Percentiles rank a stretch among this genome's conserved stretches.
phyloP scores from a whole-genome alignment of 495 filamentous ascomycete genomes.

The Tuber brumale region DNA sequence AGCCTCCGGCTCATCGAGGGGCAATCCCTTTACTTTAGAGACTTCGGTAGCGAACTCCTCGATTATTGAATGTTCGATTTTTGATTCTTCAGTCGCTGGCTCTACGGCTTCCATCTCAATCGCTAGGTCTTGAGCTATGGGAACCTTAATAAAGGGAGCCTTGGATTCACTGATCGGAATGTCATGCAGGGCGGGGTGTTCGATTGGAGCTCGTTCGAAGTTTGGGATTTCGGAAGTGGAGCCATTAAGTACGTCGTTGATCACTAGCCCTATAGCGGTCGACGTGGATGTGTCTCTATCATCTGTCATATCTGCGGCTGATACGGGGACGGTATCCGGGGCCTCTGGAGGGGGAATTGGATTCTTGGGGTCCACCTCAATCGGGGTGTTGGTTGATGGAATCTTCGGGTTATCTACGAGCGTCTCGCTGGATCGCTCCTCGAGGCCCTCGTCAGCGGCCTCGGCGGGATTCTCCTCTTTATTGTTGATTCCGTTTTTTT shows the following conservation, averaged over 20 bases:
- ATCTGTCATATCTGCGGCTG: not conserved
- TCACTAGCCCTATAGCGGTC: not conserved
- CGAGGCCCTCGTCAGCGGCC: not conserved
- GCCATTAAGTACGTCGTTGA: not conserved
- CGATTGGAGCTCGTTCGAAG: not conserved
- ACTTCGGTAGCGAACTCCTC: not conserved
- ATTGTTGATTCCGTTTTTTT: slow-evolving; percentile 1
- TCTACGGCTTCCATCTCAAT: not conserved
- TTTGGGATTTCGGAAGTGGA: not conserved
- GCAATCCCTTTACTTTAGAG: not conserved
- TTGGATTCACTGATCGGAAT: not conserved
- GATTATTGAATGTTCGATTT: not conserved
- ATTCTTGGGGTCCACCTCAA: not conserved
- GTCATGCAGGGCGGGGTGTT: not conserved
- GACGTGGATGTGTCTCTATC: not conserved
- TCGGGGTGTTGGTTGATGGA: not conserved
- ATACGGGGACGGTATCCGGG: not conserved
- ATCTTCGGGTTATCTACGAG: not conserved
- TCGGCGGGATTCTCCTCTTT: not conserved
- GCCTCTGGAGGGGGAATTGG: not conserved
- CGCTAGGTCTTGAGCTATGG: not conserved
- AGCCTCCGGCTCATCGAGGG: not conserved
- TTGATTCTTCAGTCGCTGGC: not conserved
- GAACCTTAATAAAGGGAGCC: not conserved
- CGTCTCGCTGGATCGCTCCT: not conserved